Evolutionary conservation across 306 rosid species (phyloP).

Genomic region (Fagus sylvatica): DNA sequence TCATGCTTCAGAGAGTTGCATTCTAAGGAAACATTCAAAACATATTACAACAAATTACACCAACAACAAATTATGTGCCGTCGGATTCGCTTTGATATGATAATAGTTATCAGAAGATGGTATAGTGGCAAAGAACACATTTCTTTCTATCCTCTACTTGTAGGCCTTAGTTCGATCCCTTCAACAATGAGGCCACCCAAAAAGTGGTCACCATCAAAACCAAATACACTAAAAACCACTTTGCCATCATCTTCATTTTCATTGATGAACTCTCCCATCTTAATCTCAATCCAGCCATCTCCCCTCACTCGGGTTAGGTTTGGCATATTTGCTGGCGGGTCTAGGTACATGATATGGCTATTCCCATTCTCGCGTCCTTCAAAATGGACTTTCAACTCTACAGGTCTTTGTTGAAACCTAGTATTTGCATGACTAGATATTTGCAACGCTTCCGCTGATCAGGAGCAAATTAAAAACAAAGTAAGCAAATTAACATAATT

Average conservation of each 20-base stretch:
- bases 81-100: no score
- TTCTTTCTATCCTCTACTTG: neutral
- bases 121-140: neutral
- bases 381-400: neutral
- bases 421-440: neutral
- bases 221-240: slow-evolving; percentile 10
- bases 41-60: no score
- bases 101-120: no score
- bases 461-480: no score
- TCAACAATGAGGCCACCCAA: slow-evolving; percentile 35
- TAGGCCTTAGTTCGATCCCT: slow-evolving; percentile 47
- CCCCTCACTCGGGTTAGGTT: neutral
- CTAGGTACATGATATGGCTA: neutral
- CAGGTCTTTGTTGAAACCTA: neutral
- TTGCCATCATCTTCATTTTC: slow-evolving; percentile 26
- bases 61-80: no score
- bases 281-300: slow-evolving; percentile 35
- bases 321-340: neutral
- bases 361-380: neutral
- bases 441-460: neutral
- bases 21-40: no score
- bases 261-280: slow-evolving; percentile 38
- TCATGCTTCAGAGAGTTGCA: no score
- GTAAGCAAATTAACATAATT: no score
- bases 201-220: neutral